These are phyloP conservation scores for Globisporangium echinulatum DNA, from an alignment of 352 stramenopile species.

Conservation along the genomic window DNA sequence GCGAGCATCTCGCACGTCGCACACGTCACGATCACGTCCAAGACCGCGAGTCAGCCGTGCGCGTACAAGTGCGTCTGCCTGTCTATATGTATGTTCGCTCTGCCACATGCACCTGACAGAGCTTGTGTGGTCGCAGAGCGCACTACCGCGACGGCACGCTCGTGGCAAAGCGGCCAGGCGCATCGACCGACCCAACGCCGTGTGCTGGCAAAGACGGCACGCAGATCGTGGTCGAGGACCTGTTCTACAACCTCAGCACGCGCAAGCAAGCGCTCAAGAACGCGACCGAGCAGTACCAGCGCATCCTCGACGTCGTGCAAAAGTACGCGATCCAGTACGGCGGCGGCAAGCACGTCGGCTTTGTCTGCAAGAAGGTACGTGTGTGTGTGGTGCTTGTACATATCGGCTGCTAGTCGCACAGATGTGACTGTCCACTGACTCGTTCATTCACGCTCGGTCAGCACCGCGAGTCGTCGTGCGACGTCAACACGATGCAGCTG, in stretches of 20 bases:
- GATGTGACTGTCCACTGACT: not conserved
- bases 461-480: slow-evolving; percentile 71
- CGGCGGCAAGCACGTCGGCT: slow-evolving; percentile 76
- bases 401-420: not conserved
- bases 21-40: slow-evolving; percentile 88
- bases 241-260: slow-evolving; percentile 98
- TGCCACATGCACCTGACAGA: not conserved
- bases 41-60: slow-evolving; percentile 65
- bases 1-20: slow-evolving; percentile 95
- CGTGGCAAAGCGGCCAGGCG: slow-evolving; percentile 61
- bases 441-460: slow-evolving; percentile 7
- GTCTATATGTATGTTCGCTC: not conserved
- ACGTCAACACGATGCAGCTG: slow-evolving; percentile 68
- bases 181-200: slow-evolving; percentile 50
- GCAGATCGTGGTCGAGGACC: slow-evolving; percentile 90
- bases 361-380: slow-evolving; percentile 92
- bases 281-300: slow-evolving; percentile 91
- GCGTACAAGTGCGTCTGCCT: slow-evolving; percentile 60
- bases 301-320: slow-evolving; percentile 94
- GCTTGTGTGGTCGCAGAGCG: slow-evolving; percentile 49
- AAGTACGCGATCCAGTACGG: slow-evolving; percentile 95
- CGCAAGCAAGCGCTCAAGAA: slow-evolving; percentile 91
- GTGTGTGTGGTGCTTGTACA: not conserved
- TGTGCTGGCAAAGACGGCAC: slow-evolving; percentile 81
- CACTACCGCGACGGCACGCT: slow-evolving; percentile 90